Base-by-base conservation (phyloP, 2,329 filamentous ascomycete species). In the Beauveria varroae region DNA sequence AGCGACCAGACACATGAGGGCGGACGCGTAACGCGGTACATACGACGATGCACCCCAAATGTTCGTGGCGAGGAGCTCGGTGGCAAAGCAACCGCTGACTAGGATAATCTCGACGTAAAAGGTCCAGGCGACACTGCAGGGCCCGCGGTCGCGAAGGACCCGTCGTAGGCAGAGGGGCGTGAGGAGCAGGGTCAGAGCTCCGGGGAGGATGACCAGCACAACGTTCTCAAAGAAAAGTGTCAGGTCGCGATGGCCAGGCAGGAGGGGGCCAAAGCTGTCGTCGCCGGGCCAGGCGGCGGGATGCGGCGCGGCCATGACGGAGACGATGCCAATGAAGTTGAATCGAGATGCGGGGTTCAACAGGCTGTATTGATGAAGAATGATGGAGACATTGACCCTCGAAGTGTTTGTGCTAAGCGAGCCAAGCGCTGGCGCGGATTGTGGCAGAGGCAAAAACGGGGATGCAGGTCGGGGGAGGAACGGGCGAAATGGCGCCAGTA, bases 191-290 rank as follows among this genome's bases (percentile, higher is more conserved):
- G 22, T 24, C 5, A 37, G 8, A 0, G 18, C 16, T 5, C 41
- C 41, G 18, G 52, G 59, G 4, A 51, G 16, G 14, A 61, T 51
- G 43, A 20, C 44, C 34, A 61, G 26, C 6, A 51, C 16, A 37
- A 56, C 37, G 22, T 56, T 37, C 24, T 61, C 59, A 50, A 61
- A 61, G 20, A n/a, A 22, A 9, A 61, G 59, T 24, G 59, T 54
- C 3, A 47, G 43, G n/a, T 60, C 50, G 20, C 12, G 43, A 16
- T 46, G 41, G 26, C 41, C 41, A 4, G 57, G 49, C 24, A 56
- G 10, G 18, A 44, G 34, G 22, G 52, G 44, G 20, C 59, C 51
- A n/a, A 56, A 43, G 0, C 22, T 52, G 49, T 44, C 24, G 57
- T 59, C 49, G 22, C 57, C 57, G 1, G 55, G 44, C 52, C 40